Percentiles rank a stretch among this genome's conserved stretches.
Conservation (phyloP, 768 basidiomycete species). For the Heimioporus sp. region DNA sequence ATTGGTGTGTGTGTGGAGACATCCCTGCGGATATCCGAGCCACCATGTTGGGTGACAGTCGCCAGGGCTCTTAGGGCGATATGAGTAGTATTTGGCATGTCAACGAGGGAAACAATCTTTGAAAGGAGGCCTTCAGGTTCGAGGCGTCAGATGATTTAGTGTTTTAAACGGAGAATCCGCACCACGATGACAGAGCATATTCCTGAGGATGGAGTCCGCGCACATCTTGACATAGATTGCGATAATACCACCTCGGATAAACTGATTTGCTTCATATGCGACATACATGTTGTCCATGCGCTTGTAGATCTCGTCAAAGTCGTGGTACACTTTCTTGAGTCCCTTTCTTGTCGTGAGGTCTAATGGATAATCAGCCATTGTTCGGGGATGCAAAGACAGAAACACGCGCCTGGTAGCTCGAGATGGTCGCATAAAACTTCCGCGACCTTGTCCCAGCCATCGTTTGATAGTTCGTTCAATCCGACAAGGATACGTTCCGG, state of each 20-base stretch:
- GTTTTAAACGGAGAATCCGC: background rate
- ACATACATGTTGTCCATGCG: constrained; percentile 50
- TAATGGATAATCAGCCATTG: constrained; percentile 22
- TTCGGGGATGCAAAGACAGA: too few relatives aligned
- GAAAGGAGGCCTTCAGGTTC: constrained; percentile 43
- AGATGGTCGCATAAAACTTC: constrained; percentile 48
- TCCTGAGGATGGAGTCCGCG: constrained; percentile 53
- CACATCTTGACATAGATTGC: constrained; percentile 66
- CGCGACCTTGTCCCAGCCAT: constrained; percentile 48
- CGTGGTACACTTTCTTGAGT: constrained; percentile 59
- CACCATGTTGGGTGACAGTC: constrained; percentile 60
- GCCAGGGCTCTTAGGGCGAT: constrained; percentile 52
- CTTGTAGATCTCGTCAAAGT: constrained; percentile 51
- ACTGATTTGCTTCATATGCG: constrained; percentile 41
- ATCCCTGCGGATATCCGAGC: constrained; percentile 43
- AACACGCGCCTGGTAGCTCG: constrained; percentile 49
- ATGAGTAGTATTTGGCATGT: constrained; percentile 43
- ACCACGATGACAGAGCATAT: constrained; percentile 56
- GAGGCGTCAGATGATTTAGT: background rate
- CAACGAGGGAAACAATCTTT: constrained; percentile 51
- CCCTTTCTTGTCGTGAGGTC: constrained; percentile 59
- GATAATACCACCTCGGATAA: constrained; percentile 54
- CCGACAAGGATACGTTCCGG: constrained; percentile 1
- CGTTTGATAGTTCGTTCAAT: constrained; percentile 29
- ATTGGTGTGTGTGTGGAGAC: constrained; percentile 41